A percentile compares a stretch with the other conserved stretches of the same genome.
Evolutionary conservation across 805 yeast genomes (phyloP).

Genomic region (Lachancea sp.): DNA sequence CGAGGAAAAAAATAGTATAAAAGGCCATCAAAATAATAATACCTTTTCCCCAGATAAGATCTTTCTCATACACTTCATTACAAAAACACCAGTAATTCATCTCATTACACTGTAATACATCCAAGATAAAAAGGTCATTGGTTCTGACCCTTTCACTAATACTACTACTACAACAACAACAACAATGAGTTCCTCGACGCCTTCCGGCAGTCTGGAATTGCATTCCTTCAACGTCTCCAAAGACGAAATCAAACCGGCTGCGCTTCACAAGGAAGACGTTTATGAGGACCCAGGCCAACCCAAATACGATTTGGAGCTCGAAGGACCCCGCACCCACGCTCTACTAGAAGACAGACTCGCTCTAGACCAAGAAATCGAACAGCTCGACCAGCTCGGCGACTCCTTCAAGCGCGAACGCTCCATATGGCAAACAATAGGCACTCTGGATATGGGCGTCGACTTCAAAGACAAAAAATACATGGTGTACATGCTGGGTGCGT

Average conservation of each 20-base stretch:
- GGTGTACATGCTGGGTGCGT: slow-evolving; percentile 45
- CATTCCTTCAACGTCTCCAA: neutral
- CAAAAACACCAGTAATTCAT: too few species aligned
- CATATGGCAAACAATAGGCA: slow-evolving; percentile 34
- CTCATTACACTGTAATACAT: too few species aligned
- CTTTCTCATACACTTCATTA: too few species aligned
- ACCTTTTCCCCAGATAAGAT: too few species aligned
- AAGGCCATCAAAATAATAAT: too few species aligned
- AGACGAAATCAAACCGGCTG: slow-evolving; percentile 5
- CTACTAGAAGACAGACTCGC: slow-evolving; percentile 19
- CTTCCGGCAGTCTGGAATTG: neutral
- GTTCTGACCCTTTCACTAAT: too few species aligned
- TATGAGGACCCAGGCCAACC: slow-evolving; percentile 3
- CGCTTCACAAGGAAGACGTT: slow-evolving; percentile 6
- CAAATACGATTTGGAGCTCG: slow-evolving; percentile 6
- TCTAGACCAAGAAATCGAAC: slow-evolving; percentile 35
- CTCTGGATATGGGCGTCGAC: slow-evolving; percentile 31
- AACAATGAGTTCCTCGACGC: neutral
- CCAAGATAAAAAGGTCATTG: too few species aligned
- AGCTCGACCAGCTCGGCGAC: slow-evolving; percentile 29
- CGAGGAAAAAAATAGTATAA: too few species aligned
- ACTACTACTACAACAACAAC: too few species aligned
- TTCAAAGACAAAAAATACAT: slow-evolving; percentile 43
- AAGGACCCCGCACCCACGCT: neutral
- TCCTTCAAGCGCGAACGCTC: slow-evolving; percentile 28